Percentiles rank a stretch among this genome's conserved stretches.
Conservation (phyloP, 2,329 filamentous ascomycete species). For the Berkeleyomyces basicola region DNA sequence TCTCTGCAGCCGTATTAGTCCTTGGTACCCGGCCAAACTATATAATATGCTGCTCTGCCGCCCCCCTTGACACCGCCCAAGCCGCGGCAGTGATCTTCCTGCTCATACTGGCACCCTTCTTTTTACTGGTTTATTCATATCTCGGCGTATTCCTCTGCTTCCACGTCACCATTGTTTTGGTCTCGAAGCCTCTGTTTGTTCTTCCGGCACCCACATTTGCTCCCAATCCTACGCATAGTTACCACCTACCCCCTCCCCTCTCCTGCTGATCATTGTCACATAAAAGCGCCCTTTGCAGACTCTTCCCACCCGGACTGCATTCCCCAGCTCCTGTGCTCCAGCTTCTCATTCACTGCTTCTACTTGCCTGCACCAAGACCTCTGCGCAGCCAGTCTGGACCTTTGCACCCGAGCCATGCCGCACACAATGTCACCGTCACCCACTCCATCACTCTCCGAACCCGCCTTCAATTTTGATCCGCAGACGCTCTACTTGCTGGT, state of each 20-base stretch:
- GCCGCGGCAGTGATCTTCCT: no score
- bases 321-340: neutral
- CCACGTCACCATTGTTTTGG: neutral
- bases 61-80: no score
- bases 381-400: neutral
- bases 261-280: neutral
- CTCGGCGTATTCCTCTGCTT: neutral
- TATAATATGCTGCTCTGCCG: no score
- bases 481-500: conserved; percentile 3
- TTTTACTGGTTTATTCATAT: neutral
- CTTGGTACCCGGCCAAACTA: no score
- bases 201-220: neutral
- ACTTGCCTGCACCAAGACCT: neutral
- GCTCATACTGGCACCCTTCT: neutral
- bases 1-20: no score
- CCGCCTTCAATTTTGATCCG: conserved; percentile 5
- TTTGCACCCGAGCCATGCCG: neutral
- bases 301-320: neutral
- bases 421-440: conserved; percentile 4
- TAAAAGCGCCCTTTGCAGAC: neutral
- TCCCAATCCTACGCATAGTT: neutral
- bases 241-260: neutral
- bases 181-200: neutral
- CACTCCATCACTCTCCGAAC: neutral
- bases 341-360: neutral